These are phyloP conservation scores for Panus rudis DNA, from an alignment of 768 basidiomycete genomes.

Conservation along the genomic window DNA sequence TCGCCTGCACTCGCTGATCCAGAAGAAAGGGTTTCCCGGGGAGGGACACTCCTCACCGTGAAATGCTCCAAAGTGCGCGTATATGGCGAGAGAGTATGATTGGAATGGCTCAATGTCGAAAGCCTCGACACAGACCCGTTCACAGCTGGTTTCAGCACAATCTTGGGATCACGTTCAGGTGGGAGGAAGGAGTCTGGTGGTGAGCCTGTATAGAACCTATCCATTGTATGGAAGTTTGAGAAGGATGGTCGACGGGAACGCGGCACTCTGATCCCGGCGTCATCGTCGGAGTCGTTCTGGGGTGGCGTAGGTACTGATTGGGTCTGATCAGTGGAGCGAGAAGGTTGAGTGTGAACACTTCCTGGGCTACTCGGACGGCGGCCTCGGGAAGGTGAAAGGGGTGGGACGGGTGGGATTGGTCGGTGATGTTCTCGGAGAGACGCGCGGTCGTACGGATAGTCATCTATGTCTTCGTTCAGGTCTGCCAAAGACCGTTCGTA, in stretches of 20 bases:
- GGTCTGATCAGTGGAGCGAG: constrained; percentile 39
- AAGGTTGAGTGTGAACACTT: constrained; percentile 43
- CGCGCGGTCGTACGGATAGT: not conserved
- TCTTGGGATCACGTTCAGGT: constrained; percentile 42
- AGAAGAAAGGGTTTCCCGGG: constrained; percentile 32
- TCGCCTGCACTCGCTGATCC: constrained; percentile 32
- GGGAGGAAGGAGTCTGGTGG: constrained; percentile 25
- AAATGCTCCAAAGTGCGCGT: constrained; percentile 88
- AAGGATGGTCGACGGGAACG: constrained; percentile 29
- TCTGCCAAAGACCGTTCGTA: constrained; percentile 11
- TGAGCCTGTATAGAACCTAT: constrained; percentile 29
- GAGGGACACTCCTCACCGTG: constrained; percentile 85
- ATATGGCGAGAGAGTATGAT: constrained; percentile 92
- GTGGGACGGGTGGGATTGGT: constrained; percentile 19
- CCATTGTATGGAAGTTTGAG: constrained; percentile 23
- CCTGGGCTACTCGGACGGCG: constrained; percentile 41
- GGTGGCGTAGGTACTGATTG: constrained; percentile 42
- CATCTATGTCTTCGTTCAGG: not conserved
- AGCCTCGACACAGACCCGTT: constrained; percentile 80
- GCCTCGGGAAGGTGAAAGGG: constrained; percentile 19
- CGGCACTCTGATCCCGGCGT: constrained; percentile 11
- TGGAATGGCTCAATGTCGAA: constrained; percentile 78
- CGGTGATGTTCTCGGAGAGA: constrained; percentile 5
- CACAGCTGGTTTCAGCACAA: constrained; percentile 54
- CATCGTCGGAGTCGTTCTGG: constrained; percentile 25